phyloP scores from a whole-genome alignment of 768 basidiomycete species.

The Boletus vinaceobasis region DNA sequence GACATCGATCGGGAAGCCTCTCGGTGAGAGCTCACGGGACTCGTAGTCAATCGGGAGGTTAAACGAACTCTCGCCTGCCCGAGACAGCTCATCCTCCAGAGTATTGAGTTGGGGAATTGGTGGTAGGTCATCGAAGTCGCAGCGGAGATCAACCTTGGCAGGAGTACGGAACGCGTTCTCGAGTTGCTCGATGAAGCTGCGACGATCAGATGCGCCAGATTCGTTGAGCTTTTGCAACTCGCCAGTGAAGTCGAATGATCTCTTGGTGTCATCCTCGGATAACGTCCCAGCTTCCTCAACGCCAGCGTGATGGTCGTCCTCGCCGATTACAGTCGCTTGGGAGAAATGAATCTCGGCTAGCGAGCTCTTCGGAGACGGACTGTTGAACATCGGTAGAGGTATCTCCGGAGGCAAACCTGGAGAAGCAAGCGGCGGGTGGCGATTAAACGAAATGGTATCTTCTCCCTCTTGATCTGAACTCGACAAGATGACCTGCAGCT shows the following conservation, averaged over 20 bases:
- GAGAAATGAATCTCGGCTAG: constrained; percentile 36
- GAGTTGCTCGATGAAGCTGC: constrained; percentile 78
- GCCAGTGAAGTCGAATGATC: constrained; percentile 81
- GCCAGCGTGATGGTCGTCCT: constrained; percentile 39
- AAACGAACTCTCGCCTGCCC: constrained; percentile 22
- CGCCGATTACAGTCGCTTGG: constrained; percentile 44
- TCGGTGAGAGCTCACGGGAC: constrained; percentile 14
- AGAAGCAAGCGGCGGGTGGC: constrained; percentile 25
- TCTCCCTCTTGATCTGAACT: constrained; percentile 38
- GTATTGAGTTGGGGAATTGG: constrained; percentile 52
- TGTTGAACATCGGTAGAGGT: constrained; percentile 34
- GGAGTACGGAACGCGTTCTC: constrained; percentile 80
- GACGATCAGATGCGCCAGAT: constrained; percentile 62
- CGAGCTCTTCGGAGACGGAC: constrained; percentile 6
- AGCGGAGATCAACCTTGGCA: constrained; percentile 58
- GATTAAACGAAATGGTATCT: constrained; percentile 38
- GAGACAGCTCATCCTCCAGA: constrained; percentile 27
- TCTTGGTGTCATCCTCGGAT: constrained; percentile 69
- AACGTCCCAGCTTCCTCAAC: constrained; percentile 39
- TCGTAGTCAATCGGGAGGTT: constrained; percentile 13
- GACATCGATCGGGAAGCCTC: constrained; percentile 22
- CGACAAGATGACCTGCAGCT: constrained; percentile 61
- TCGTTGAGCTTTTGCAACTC: constrained; percentile 69
- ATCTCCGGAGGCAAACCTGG: constrained; percentile 43
- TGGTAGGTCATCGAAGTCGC: constrained; percentile 46